These are phyloP conservation scores for Pseudogymnoascus sp. DNA, from an alignment of 2,329 filamentous ascomycete genomes.

Conservation along the genomic window DNA sequence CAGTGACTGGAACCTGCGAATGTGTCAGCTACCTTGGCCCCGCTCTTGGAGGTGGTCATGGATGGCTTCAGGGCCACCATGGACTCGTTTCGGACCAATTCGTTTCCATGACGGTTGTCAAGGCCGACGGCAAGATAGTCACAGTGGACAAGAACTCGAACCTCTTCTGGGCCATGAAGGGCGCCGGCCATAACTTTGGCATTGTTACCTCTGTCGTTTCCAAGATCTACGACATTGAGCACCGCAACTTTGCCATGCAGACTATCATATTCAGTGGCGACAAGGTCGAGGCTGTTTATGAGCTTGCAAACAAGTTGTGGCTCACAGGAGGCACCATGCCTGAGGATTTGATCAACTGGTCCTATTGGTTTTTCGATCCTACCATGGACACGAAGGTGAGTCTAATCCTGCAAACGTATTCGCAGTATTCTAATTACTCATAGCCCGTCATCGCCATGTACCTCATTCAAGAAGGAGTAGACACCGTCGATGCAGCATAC, in stretches of 20 bases:
- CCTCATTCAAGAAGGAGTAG: constrained; percentile 37
- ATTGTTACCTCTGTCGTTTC: constrained; percentile 41
- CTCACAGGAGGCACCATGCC: constrained; percentile 36
- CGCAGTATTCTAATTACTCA: not conserved
- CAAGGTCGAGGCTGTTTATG: constrained; percentile 41
- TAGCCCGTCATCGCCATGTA: constrained; percentile 35
- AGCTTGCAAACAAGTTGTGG: constrained; percentile 37
- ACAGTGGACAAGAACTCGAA: constrained; percentile 37
- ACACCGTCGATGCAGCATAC: constrained; percentile 33
- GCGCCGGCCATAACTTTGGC: constrained; percentile 52
- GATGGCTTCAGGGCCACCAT: constrained; percentile 45
- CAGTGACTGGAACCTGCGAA: constrained; percentile 38
- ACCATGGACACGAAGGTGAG: constrained; percentile 35
- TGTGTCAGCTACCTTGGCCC: constrained; percentile 41
- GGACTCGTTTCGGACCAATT: constrained; percentile 42
- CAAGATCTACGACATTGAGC: constrained; percentile 38
- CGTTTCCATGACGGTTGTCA: constrained; percentile 40
- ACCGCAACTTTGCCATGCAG: constrained; percentile 32
- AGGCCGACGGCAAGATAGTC: constrained; percentile 41
- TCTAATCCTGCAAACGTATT: constrained; percentile 15
- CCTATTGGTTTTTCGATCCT: constrained; percentile 37
- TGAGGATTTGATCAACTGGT: constrained; percentile 41
- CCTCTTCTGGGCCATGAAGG: constrained; percentile 48
- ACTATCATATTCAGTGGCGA: constrained; percentile 40
- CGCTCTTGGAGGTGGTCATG: constrained; percentile 51